Base-by-base conservation (phyloP, 179 eudicot genomes). In the Nepenthes alata region DNA sequence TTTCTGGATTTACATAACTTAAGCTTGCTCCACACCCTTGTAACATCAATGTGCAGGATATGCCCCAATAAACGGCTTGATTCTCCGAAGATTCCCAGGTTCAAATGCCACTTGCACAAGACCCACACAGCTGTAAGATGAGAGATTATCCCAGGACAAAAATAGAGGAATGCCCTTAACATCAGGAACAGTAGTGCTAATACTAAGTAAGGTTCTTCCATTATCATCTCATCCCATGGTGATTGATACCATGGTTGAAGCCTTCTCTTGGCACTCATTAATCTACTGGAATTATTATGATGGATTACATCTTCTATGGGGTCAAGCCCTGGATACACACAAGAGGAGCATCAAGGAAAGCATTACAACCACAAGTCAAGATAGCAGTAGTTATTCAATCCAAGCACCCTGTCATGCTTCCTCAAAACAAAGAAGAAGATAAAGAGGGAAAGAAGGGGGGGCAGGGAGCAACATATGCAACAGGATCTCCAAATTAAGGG, bases 1-100 rank as follows among this genome's bases (percentile, higher is more conserved):
- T 74, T 74, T 63, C 75, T 58, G 36, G 78, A 62, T 67, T 80
- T 80, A 59, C 77, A 68, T 34, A 67, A 59, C 64, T 74, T 77
- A 55, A 77, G 66, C 65, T 77, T 77, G 62, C 69, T 62, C 75
- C 79, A 71, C 41, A 71, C 73, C 41, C 74, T 71, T 73, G 71
- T 74, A 0, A 71, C 57, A 54, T 80, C 81, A 3, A 68, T 6
- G 10, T 74, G 79, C 44, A 71, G 47, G 65, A 68, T 63, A 0
- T 72, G 74, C 6, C 74, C 83, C 59, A 77, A 36, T 50, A 77
- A 63, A 66, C 66, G 79, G 51, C 72, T 77, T 6, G 78, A 74
- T 67, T 71, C 84, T 57, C 78, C 68, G 4, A 74, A 57, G 34
- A 80, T 54, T 4, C 78, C 76, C 66, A 73, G 50, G 56, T 74